Base-by-base conservation (phyloP, 1,139 yeast genomes). In the Saccharomyces pastorianus region DNA sequence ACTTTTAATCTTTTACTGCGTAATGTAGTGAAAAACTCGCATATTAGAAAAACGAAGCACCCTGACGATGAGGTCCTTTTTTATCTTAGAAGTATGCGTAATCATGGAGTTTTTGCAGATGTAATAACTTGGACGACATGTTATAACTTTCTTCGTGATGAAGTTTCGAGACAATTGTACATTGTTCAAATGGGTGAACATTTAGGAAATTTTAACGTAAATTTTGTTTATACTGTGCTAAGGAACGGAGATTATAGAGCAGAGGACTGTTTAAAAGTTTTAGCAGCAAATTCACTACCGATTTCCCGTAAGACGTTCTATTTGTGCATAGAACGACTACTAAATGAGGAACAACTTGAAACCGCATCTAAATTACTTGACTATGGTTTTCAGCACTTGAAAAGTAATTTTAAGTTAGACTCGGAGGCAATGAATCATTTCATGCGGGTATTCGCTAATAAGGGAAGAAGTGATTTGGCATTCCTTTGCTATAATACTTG, bases 1-100 rank as follows among this genome's bases (percentile, higher is more conserved):
- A 79, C 82, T 0, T 79, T 72, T 61, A 77, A 77, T 58, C 58
- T 73, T 14, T 55, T 77, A 62, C 53, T 77, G 5, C 62, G 58
- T 48, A 65, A 61, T 44, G 48, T 70, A 6, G 38, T 65, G 5
- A 64, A 61, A 13, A 62, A 67, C 31, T 61, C 65, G 26, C 61
- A 59, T 14, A 64, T 66, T 8, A 62, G 70, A 44, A 71, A 68
- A 52, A 60, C 58, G 25, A 59, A 67, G n/a, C 62, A 64, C 26
- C 67, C 69, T 4, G 62, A 64, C 44, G 60, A 61, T 25, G 68
- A 70, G n/a, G 64, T 72, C n/a, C 50, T 64, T 3, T 70, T 65
- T 34, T 70, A 70, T 51, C 59, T 77, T 42, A 60, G 60, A 26
- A 63, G 65, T 42, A 76, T 77, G 79, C 54, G 58, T 44, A 54